Evolutionary conservation across 1,284 basidiomycete genomes (phyloP), one percentile per base, ranked within the genome.

Genomic region (Laetiporus sulphureus): DNA sequence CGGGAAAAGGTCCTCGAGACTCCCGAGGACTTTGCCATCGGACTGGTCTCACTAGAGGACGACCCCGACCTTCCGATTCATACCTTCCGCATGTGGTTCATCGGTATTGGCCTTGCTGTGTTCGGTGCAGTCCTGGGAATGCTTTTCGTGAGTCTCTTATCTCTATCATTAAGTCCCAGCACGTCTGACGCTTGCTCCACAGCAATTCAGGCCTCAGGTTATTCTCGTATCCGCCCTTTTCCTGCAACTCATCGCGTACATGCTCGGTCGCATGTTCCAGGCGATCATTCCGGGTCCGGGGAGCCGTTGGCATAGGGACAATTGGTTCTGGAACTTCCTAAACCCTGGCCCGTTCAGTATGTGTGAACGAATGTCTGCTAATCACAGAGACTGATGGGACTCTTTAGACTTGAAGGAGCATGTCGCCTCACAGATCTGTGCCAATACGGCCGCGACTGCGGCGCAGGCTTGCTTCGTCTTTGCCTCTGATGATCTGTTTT

Each of bases 41-140:
- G 70, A 36, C 63, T 77, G 5, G 65, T 77, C 44, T 73, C 72
- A 4, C 60, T 76, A 16, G 73, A 75, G 15, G 79, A 83, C 53
- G 79, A 83, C 57, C 72, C 74, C 2, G 62, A 64, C 0, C 62
- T 78, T 19, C 75, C 71, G 8, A 63, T 69, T 11, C 58, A 65
- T 49, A 73, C 73, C 5, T 68, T 73, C 57, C 61, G 76, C 54
- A 59, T 62, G 66, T 58, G 76, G 57, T 67, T 73, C 57, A 60
- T 71, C 38, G 67, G 70, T 41, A 40, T 69, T 13, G 63, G 75
- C 4, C 64, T 78, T 3, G 65, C 73, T 3, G 73, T 72, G 49
- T 76, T 79, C 56, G 73, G 71, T 13, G 67, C 75, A 24, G 73
- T 78, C 6, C 64, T 79, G 10, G 75, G 74, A 15, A 73, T 76